phyloP scores from a whole-genome alignment of 202 grass and related monocot genomes.

The Bolboschoenoplectus hybrid region DNA sequence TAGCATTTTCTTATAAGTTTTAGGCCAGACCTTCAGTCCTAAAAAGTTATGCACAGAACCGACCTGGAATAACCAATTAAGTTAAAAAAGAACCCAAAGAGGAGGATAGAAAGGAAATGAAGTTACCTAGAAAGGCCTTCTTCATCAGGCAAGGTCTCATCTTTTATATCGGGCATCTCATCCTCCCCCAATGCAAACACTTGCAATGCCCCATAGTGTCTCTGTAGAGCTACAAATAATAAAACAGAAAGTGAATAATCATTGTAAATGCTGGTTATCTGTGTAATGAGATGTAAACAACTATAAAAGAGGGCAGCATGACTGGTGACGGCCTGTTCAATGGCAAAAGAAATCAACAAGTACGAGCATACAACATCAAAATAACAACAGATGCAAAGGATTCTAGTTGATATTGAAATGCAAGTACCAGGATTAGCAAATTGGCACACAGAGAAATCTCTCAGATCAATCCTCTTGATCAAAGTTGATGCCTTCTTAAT shows the following conservation, averaged over 20 bases:
- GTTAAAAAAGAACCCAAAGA: conserved; percentile 6
- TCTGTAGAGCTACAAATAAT: conserved; percentile 74
- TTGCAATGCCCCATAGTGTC: conserved; percentile 93
- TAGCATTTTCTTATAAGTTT: conserved; percentile 3
- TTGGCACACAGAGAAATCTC: conserved; percentile 64
- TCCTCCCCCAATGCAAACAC: conserved; percentile 88
- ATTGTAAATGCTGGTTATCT: not conserved
- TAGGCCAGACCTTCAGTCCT: not conserved
- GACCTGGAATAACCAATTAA: not conserved
- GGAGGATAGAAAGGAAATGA: conserved; percentile 31
- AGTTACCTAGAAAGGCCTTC: conserved; percentile 71
- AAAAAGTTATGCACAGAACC: not conserved
- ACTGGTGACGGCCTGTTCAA: not conserved
- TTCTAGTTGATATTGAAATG: not conserved
- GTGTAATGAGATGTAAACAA: conserved; percentile 4
- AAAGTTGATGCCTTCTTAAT: conserved; percentile 75
- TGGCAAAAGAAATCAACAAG: not conserved
- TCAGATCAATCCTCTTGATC: conserved; percentile 77
- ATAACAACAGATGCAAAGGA: not conserved
- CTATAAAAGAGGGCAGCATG: conserved; percentile 5
- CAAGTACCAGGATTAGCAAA: conserved; percentile 84
- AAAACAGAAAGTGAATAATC: not conserved
- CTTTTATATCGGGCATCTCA: conserved; percentile 92
- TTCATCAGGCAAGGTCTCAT: conserved; percentile 91
- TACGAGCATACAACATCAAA: not conserved